These are phyloP conservation scores for Pulveroboletus sp. DNA, from an alignment of 768 basidiomycete species.

Conservation along the genomic window DNA sequence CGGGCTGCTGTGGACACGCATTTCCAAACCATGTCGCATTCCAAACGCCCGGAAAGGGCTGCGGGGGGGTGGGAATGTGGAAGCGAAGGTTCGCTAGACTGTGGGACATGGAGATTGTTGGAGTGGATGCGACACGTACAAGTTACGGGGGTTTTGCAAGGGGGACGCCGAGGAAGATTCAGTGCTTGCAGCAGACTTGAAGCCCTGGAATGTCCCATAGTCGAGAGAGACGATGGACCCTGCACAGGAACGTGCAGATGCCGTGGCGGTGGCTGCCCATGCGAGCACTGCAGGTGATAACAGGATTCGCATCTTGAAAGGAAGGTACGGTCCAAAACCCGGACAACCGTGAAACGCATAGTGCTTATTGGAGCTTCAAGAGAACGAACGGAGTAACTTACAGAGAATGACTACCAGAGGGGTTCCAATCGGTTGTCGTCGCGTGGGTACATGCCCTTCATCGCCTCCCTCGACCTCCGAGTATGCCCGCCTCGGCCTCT, in stretches of 20 bases:
- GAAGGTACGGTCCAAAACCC: too few species aligned
- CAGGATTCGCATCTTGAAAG: background rate
- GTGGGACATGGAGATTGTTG: background rate
- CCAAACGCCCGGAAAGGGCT: slow-evolving; percentile 29
- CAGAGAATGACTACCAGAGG: too few species aligned
- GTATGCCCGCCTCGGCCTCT: too few species aligned
- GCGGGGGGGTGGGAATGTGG: slow-evolving; percentile 10
- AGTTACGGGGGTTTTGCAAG: slow-evolving; percentile 18
- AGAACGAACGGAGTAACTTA: too few species aligned
- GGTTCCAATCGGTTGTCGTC: too few species aligned
- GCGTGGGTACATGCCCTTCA: too few species aligned
- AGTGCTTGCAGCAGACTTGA: slow-evolving; percentile 5
- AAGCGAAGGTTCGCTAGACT: slow-evolving; percentile 19
- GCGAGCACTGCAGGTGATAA: background rate
- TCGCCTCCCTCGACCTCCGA: too few species aligned
- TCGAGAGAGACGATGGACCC: slow-evolving; percentile 9
- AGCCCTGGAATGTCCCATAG: slow-evolving; percentile 19
- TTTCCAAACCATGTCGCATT: slow-evolving; percentile 37
- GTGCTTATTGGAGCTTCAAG: too few species aligned
- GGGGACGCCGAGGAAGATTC: slow-evolving; percentile 14
- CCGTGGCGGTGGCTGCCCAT: background rate
- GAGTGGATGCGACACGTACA: background rate
- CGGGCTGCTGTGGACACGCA: slow-evolving; percentile 39
- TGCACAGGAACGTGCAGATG: background rate
- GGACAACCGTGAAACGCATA: too few species aligned